Conservation (phyloP, 1,139 yeast species). For the Trichomonascaceae sp. region DNA sequence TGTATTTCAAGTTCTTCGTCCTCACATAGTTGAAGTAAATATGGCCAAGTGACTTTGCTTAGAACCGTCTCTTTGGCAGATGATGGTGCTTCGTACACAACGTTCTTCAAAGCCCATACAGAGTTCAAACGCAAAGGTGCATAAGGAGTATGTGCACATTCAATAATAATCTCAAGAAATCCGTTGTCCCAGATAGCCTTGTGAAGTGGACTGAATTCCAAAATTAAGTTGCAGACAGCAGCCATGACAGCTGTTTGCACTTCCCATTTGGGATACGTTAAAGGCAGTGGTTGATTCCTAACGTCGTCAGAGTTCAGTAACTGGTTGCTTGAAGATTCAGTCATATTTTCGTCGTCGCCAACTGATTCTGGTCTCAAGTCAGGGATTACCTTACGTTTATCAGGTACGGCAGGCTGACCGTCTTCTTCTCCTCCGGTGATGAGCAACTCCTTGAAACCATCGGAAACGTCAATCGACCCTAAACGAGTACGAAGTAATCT, state of each 20-base stretch:
- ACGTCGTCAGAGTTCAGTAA: background rate
- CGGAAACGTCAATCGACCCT: constrained; percentile 50
- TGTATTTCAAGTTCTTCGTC: constrained; percentile 49
- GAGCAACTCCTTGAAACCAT: constrained; percentile 40
- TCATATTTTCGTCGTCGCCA: constrained; percentile 5
- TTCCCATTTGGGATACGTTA: constrained; percentile 27
- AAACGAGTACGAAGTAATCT: constrained; percentile 62
- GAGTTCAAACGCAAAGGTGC: constrained; percentile 42
- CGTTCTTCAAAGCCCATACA: constrained; percentile 52
- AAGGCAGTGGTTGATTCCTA: background rate
- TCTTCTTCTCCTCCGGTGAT: constrained; percentile 8
- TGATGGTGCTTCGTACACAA: constrained; percentile 40
- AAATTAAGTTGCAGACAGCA: constrained; percentile 64
- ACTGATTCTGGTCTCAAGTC: background rate
- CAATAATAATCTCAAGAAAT: constrained; percentile 44
- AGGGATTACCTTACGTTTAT: background rate
- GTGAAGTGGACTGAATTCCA: constrained; percentile 75
- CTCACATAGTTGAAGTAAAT: constrained; percentile 46
- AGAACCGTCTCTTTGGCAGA: constrained; percentile 29
- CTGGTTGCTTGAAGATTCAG: background rate
- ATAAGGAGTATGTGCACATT: constrained; percentile 29
- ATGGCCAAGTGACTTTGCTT: constrained; percentile 45
- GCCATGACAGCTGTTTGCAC: constrained; percentile 50
- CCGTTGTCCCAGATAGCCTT: constrained; percentile 52
- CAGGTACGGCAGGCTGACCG: background rate